Conservation (phyloP, 495 filamentous ascomycete genomes). For the Cercophora scortea region DNA sequence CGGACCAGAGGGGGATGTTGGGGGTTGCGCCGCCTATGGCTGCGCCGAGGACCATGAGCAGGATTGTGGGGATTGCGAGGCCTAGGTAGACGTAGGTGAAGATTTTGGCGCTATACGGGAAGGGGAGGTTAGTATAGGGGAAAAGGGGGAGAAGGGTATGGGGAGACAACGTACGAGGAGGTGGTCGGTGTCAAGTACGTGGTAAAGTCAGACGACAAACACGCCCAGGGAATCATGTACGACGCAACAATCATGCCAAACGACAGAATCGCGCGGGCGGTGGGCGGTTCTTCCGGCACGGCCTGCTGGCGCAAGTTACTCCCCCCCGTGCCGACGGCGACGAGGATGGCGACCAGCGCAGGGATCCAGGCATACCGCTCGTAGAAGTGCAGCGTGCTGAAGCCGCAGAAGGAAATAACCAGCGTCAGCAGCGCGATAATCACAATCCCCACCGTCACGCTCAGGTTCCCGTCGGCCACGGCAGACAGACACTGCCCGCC, state of each 20-base stretch:
- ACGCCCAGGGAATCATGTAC: constrained; percentile 41
- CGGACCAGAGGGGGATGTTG: constrained; percentile 34
- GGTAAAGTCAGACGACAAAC: constrained; percentile 39
- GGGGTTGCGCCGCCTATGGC: constrained; percentile 42
- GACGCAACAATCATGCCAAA: constrained; percentile 38
- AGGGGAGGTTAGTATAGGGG: too few relatives aligned
- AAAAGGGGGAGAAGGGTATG: too few relatives aligned
- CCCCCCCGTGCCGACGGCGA: constrained; percentile 23
- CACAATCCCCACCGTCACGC: constrained; percentile 40
- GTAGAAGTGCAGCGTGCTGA: constrained; percentile 48
- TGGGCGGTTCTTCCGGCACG: constrained; percentile 15
- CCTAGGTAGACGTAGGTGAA: constrained; percentile 40
- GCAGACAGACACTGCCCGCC: constrained; percentile 45
- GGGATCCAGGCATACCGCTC: constrained; percentile 57
- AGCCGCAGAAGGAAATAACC: constrained; percentile 52
- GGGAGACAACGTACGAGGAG: constrained; percentile 26
- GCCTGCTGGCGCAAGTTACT: constrained; percentile 24
- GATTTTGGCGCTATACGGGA: constrained; percentile 23
- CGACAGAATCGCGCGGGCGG: constrained; percentile 22
- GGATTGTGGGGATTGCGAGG: constrained; percentile 37
- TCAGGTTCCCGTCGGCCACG: constrained; percentile 40
- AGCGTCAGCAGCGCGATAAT: constrained; percentile 47
- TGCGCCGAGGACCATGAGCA: constrained; percentile 47
- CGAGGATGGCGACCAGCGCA: constrained; percentile 40
- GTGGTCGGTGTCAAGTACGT: constrained; percentile 40